Conservation (phyloP, 164 flowering plant genomes). For the Umbilicus rupestris region DNA sequence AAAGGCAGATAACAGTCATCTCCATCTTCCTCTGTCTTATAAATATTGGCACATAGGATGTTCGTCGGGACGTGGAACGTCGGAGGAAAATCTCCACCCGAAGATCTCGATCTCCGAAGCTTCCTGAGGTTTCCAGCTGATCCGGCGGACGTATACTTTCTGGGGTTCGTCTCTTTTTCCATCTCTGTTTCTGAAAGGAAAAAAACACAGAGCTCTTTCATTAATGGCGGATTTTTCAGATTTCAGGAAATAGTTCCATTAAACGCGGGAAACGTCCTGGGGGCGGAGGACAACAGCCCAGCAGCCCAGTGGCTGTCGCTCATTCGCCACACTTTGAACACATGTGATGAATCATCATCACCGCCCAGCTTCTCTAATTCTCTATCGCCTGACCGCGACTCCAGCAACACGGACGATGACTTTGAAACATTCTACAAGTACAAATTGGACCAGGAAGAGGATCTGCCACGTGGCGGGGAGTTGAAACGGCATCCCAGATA, state of each 20-base stretch:
- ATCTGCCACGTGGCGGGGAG: conserved; percentile 23
- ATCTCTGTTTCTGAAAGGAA: not conserved
- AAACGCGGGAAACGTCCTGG: conserved; percentile 82
- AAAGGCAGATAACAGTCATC: not conserved
- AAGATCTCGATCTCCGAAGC: conserved; percentile 42
- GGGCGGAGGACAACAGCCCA: conserved; percentile 65
- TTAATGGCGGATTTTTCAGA: conserved; percentile 22
- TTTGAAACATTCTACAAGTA: conserved; percentile 6
- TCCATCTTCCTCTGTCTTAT: not conserved
- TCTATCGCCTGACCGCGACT: too few relatives aligned
- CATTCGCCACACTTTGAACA: conserved; percentile 40
- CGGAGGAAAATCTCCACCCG: conserved; percentile 69
- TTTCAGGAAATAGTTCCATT: conserved; percentile 91
- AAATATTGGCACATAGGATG: conserved; percentile 33
- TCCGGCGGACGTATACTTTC: conserved; percentile 68
- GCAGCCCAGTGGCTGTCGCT: conserved; percentile 75
- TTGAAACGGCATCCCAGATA: conserved; percentile 16
- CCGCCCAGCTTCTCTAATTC: too few relatives aligned
- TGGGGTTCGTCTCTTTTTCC: conserved; percentile 46
- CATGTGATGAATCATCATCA: not conserved
- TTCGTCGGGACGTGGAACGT: conserved; percentile 94
- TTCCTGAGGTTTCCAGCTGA: conserved; percentile 39
- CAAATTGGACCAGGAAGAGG: conserved; percentile 24
- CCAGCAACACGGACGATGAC: not conserved
- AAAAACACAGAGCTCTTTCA: not conserved